Evolutionary conservation across 1,284 basidiomycete genomes (phyloP).

Genomic region (Ganoderma lucidum): DNA sequence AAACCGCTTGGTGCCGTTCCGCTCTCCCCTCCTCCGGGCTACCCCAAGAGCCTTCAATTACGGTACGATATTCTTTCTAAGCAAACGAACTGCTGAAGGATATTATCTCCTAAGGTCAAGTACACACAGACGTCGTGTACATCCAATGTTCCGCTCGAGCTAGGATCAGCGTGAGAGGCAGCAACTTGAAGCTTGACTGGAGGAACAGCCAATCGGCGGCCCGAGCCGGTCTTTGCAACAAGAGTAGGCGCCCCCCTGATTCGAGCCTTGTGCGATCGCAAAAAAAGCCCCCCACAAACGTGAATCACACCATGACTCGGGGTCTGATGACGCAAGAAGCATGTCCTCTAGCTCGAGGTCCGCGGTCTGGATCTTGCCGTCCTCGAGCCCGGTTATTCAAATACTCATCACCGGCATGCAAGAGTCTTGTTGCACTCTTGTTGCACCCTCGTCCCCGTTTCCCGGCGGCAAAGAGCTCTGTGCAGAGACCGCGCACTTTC

Average conservation of each 20-base stretch:
- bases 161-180: background rate
- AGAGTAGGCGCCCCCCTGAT: conserved; percentile 1
- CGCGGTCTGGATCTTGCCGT: background rate
- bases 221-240: background rate
- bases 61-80: background rate
- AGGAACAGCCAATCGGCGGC: background rate
- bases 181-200: background rate
- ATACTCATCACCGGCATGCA: background rate
- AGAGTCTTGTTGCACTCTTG: background rate
- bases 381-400: background rate
- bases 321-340: background rate
- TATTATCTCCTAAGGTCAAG: background rate
- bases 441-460: background rate
- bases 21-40: background rate
- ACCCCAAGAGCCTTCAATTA: background rate
- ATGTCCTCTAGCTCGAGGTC: background rate
- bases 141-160: too few species aligned
- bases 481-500: background rate
- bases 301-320: background rate
- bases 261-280: background rate
- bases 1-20: background rate
- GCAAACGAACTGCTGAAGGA: background rate
- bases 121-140: background rate
- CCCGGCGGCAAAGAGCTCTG: background rate
- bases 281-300: conserved; percentile 1